These are phyloP conservation scores for Plectosphaerella cucumerina DNA, from an alignment of 2,329 filamentous ascomycete genomes.

Conservation along the genomic window DNA sequence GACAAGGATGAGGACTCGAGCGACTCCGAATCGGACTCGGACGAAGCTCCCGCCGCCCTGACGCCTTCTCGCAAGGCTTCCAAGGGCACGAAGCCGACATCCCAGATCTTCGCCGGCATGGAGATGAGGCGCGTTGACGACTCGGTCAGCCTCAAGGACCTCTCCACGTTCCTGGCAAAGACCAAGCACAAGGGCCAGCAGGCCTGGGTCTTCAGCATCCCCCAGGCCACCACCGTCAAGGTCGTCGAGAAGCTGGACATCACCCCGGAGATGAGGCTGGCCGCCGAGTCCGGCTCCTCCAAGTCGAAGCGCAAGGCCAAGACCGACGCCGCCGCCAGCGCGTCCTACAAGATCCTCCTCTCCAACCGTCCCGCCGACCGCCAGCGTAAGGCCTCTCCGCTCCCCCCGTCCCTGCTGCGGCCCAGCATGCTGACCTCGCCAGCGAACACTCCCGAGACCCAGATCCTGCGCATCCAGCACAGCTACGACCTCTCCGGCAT, in stretches of 20 bases:
- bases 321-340: conserved; percentile 41
- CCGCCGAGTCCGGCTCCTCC: too few relatives aligned
- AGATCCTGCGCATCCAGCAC: conserved; percentile 62
- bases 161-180: conserved; percentile 52
- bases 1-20: conserved; percentile 8
- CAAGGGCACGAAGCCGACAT: conserved; percentile 22
- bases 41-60: conserved; percentile 24
- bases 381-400: too few relatives aligned
- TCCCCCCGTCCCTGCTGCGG: too few relatives aligned
- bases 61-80: conserved; percentile 26
- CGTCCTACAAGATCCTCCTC: conserved; percentile 54
- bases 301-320: too few relatives aligned
- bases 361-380: conserved; percentile 31
- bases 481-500: conserved; percentile 50
- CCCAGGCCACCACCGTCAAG: conserved; percentile 63
- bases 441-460: conserved; percentile 12
- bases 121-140: conserved; percentile 45
- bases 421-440: too few relatives aligned
- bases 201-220: conserved; percentile 76
- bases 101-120: conserved; percentile 42
- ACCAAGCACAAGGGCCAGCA: conserved; percentile 65
- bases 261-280: conserved; percentile 18
- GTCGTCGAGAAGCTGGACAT: conserved; percentile 63
- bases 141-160: conserved; percentile 38
- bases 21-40: conserved; percentile 12